Evolutionary conservation across 768 basidiomycete genomes (phyloP), one percentile per base, ranked within the genome.

Genomic region (Auricularia sp.): DNA sequence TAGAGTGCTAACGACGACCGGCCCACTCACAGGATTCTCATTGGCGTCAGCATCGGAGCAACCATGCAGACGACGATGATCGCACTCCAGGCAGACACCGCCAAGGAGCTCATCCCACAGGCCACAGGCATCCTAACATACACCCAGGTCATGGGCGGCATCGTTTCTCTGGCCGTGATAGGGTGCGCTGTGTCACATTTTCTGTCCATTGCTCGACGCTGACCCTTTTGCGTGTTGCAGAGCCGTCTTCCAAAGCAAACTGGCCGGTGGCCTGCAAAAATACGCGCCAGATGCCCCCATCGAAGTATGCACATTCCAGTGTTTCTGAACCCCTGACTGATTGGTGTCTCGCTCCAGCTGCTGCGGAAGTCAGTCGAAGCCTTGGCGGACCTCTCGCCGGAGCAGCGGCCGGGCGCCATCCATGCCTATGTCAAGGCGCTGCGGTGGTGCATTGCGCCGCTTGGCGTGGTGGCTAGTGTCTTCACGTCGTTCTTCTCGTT

Each of bases 41-140:
- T 79, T 33, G 78, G 76, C 18, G 65, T 75, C 21, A 78, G 80
- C 29, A 69, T 79, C 62, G 79, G 79, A n/a, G 51, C 65, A 8
- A 37, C 61, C 21, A 64, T 77, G 63, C 78, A 78, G 69, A 77
- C 77, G 66, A 67, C 71, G 13, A 37, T 70, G 63, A 63, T 71
- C n/a, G 62, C 67, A 39, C 65, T 65, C 35, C 71, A 73, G 59
- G 68, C 71, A 13, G 72, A 72, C 59, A 73, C 63, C 51, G 71
- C 65, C 24, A 66, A 69, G 64, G 64, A 67, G 39, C 64, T 68
- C 21, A 67, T 72, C 39, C 69, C 71, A 3, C 70, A 70, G 65
- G 70, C 69, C 13, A 73, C 70, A 1, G 68, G 71, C 13, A 62
- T 74, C 54, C 62, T 71, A 16, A 64, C 65, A 10, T 71, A 29